phyloP scores from a whole-genome alignment of 495 filamentous ascomycete species.

The Podospora pseudocomata region DNA sequence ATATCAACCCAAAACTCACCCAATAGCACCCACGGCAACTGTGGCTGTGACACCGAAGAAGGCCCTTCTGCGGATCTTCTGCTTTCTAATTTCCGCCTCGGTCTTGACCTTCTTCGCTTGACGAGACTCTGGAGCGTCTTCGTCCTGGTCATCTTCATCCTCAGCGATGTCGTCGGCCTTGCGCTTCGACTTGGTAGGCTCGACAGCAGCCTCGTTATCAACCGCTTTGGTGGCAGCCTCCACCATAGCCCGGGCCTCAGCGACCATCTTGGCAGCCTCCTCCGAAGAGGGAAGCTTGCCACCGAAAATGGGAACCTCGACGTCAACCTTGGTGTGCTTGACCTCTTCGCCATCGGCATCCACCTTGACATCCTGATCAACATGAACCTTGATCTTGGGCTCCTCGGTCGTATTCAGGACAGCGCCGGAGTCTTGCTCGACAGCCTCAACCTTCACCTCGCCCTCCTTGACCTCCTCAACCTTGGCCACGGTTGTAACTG shows the following conservation, averaged over 20 bases:
- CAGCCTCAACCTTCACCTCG: conserved; percentile 38
- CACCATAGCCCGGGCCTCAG: conserved; percentile 85
- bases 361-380: conserved; percentile 64
- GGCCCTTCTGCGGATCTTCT: conserved; percentile 77
- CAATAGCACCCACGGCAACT: conserved; percentile 62
- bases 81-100: conserved; percentile 71
- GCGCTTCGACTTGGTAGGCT: conserved; percentile 63
- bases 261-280: conserved; percentile 75
- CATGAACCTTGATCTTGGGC: conserved; percentile 62
- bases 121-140: conserved; percentile 53
- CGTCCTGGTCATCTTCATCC: conserved; percentile 38
- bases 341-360: conserved; percentile 61
- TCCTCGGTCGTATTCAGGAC: conserved; percentile 49
- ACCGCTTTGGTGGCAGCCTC: conserved; percentile 64
- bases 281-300: conserved; percentile 65
- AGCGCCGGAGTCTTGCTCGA: conserved; percentile 40
- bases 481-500: conserved; percentile 30
- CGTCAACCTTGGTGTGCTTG: conserved; percentile 70
- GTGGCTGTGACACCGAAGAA: conserved; percentile 79
- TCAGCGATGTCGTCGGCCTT: conserved; percentile 71
- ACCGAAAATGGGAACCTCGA: conserved; percentile 61
- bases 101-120: conserved; percentile 72
- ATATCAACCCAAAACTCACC: conserved; percentile 60
- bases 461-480: conserved; percentile 32
- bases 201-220: conserved; percentile 35